Conservation (phyloP, 768 basidiomycete genomes). For the Tephrocybe sp. region DNA sequence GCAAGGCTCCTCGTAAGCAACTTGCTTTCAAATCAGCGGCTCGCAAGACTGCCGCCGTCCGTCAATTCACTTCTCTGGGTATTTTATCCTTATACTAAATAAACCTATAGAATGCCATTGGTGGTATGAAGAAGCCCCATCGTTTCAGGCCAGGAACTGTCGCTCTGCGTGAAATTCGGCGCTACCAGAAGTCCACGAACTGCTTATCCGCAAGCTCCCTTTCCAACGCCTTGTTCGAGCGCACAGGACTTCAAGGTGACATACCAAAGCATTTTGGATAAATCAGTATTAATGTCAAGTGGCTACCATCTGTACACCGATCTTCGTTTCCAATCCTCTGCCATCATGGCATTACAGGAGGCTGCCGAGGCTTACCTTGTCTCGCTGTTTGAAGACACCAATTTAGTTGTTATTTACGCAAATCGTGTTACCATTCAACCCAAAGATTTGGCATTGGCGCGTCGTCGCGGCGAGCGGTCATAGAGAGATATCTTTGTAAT, state of each 20-base stretch:
- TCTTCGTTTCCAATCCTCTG: slow-evolving; percentile 74
- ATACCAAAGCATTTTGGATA: too few species aligned
- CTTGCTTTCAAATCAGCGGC: slow-evolving; percentile 61
- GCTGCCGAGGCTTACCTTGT: slow-evolving; percentile 72
- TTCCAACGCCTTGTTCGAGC: slow-evolving; percentile 76
- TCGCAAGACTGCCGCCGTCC: slow-evolving; percentile 53
- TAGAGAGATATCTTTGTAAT: slow-evolving; percentile 15
- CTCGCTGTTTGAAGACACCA: slow-evolving; percentile 71
- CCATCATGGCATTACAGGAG: slow-evolving; percentile 68
- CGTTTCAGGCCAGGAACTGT: slow-evolving; percentile 80
- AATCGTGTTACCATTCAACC: slow-evolving; percentile 62
- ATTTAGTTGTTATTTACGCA: slow-evolving; percentile 61
- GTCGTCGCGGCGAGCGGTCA: slow-evolving; percentile 35
- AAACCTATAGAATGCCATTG: slow-evolving; percentile 44
- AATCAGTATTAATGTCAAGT: too few species aligned
- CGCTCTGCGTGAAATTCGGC: slow-evolving; percentile 74
- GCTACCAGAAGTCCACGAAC: slow-evolving; percentile 66
- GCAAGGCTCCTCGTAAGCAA: slow-evolving; percentile 62
- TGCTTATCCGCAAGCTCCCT: slow-evolving; percentile 63
- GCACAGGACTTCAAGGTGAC: slow-evolving; percentile 84
- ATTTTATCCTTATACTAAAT: background rate
- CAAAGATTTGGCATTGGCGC: slow-evolving; percentile 59
- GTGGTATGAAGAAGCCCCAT: slow-evolving; percentile 83
- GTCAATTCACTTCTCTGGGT: slow-evolving; percentile 15
- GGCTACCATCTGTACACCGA: slow-evolving; percentile 60